Evolutionary conservation across 768 basidiomycete genomes (phyloP).

Genomic region (Boletus bicolor): DNA sequence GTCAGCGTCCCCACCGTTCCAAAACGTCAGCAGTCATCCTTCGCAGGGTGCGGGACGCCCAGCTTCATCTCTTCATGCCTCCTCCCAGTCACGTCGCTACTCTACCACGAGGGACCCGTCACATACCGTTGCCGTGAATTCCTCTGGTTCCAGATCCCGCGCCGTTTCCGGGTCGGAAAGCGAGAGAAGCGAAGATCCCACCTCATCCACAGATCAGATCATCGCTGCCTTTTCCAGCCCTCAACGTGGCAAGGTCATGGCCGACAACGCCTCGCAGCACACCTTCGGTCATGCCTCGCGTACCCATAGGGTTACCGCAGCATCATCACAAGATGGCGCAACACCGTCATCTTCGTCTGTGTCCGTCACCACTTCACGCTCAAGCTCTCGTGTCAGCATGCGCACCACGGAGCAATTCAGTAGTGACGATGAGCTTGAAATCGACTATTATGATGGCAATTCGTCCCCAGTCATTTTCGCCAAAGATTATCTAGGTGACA

Average conservation of each 20-base stretch:
- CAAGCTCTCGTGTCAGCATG: slow-evolving; percentile 34
- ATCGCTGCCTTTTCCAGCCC: slow-evolving; percentile 16
- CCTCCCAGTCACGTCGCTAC: slow-evolving; percentile 16
- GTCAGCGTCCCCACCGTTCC: neutral
- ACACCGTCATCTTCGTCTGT: slow-evolving; percentile 44
- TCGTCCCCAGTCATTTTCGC: slow-evolving; percentile 39
- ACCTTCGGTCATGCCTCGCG: slow-evolving; percentile 47
- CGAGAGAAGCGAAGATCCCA: slow-evolving; percentile 38
- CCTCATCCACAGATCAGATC: slow-evolving; percentile 32
- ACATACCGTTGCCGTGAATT: neutral
- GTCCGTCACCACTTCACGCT: slow-evolving; percentile 38
- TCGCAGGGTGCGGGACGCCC: slow-evolving; percentile 29
- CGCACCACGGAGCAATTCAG: slow-evolving; percentile 38
- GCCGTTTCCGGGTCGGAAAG: slow-evolving; percentile 23
- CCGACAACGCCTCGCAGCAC: slow-evolving; percentile 46
- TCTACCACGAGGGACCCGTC: slow-evolving; percentile 10
- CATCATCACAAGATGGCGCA: slow-evolving; percentile 22
- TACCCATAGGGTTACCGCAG: slow-evolving; percentile 18
- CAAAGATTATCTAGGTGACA: slow-evolving; percentile 39
- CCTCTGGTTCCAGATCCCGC: slow-evolving; percentile 7
- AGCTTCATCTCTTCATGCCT: slow-evolving; percentile 15
- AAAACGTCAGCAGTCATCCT: slow-evolving; percentile 33
- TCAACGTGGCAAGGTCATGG: slow-evolving; percentile 26
- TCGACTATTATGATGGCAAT: slow-evolving; percentile 37
- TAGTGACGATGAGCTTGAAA: slow-evolving; percentile 47